Evolutionary conservation across 352 stramenopile species (phyloP).

Genomic region (Phytophthora melonis): DNA sequence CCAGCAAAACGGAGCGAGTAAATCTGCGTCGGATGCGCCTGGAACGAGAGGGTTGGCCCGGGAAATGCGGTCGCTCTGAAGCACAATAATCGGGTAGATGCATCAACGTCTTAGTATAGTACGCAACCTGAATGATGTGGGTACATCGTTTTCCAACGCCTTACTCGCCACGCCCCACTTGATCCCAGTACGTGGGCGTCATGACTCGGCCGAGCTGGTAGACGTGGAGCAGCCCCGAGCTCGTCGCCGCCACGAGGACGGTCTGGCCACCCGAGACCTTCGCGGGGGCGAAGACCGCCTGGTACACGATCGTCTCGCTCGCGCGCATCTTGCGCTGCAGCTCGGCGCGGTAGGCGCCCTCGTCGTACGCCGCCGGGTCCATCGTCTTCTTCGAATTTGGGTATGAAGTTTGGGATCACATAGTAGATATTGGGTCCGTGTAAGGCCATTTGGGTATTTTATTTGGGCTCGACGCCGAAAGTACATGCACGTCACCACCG

Average conservation of each 20-base stretch:
- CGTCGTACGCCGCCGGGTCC: constrained; percentile 70
- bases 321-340: constrained; percentile 65
- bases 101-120: not conserved
- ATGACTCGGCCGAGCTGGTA: constrained; percentile 60
- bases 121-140: constrained; percentile 10
- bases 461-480: too few species aligned
- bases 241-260: constrained; percentile 74
- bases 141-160: constrained; percentile 16
- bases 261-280: constrained; percentile 36
- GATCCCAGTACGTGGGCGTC: constrained; percentile 59
- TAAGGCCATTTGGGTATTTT: too few species aligned
- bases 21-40: constrained; percentile 77
- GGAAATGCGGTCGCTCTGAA: constrained; percentile 53
- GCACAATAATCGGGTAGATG: not conserved
- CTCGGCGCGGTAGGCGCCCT: constrained; percentile 52
- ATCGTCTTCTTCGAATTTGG: constrained; percentile 27
- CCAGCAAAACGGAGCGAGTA: constrained; percentile 79
- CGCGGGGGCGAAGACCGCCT: constrained; percentile 60
- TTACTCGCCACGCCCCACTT: constrained; percentile 49
- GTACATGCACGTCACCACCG: too few species aligned
- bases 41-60: constrained; percentile 64
- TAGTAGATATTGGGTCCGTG: too few species aligned
- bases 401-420: not conserved
- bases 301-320: constrained; percentile 64
- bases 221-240: constrained; percentile 65